Evolutionary conservation across 208 protist species (phyloP), one percentile per base, ranked within the genome.

Genomic region (Angomonas desouzai): DNA sequence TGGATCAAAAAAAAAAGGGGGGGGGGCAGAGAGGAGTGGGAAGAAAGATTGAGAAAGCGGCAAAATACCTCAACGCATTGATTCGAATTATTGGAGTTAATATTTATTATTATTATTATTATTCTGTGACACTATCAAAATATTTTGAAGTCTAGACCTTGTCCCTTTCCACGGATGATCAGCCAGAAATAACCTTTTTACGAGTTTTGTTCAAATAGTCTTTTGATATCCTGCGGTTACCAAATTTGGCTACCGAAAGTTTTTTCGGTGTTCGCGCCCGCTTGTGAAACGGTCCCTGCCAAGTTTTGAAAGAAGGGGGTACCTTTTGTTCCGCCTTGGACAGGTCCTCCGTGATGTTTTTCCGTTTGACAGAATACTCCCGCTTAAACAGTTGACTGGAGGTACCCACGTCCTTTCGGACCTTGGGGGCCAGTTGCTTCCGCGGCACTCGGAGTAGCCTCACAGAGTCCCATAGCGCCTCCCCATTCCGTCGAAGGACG

Each of bases 241-340:
- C 89, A 66, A 95, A 95, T 1, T 57, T 70, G 48, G 82, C 64
- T 43, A 64, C 72, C 33, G 64, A 57, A 10, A 72, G 74, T 6
- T 59, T 16, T 34, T 59, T 59, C 16, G 48, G 48, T 53, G 48
- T 40, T 40, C 36, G 70, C 7, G 0, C 66, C 76, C 71, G 6
- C 71, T 62, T 79, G 43, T 86, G 77, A 22, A 71, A 71, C 1
- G 78, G 84, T 25, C 62, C 77, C 22, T 76, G 71, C 80, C 81
- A 90, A 10, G 74, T 85, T 48, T 90, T 89, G 70, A 92, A 94
- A 64, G 80, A 67, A 0, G 85, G 79, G 25, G 89, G 89, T 38
- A 92, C 67, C 28, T 78, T 89, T 29, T 70, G 64, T 59, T 92
- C 83, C 13, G 76, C 70, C 32, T 81, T 74, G 13, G 85, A 74